phyloP scores from a whole-genome alignment of 2,329 filamentous ascomycete genomes.

The Colletotrichum cordylinicola region DNA sequence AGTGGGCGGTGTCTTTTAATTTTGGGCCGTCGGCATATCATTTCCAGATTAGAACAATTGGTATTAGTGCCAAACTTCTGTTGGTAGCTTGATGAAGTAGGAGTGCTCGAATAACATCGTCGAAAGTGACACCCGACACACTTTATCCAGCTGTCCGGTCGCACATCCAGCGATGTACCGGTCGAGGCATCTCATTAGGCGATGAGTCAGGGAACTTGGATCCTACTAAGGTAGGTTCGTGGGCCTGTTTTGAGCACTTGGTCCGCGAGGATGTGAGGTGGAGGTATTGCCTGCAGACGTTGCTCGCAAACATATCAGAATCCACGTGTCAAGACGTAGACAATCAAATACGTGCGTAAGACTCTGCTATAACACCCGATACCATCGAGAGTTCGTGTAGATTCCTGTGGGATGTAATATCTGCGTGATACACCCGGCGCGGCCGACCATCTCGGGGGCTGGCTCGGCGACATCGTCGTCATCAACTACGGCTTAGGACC shows the following conservation, averaged over 20 bases:
- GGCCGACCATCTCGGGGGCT: neutral
- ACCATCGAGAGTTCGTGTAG: neutral
- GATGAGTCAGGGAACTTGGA: neutral
- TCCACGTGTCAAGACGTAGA: neutral
- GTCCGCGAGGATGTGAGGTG: neutral
- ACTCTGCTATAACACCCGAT: rapidly evolving
- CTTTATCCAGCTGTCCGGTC: neutral
- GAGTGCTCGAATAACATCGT: neutral
- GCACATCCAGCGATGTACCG: neutral
- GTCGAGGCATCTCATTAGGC: neutral
- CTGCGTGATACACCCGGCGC: neutral
- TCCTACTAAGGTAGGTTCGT: neutral
- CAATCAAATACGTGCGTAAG: neutral
- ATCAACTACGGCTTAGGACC: neutral
- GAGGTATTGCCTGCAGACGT: neutral
- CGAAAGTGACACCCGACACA: neutral
- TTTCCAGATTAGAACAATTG: too few relatives aligned
- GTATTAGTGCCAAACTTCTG: neutral
- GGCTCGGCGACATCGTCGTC: neutral
- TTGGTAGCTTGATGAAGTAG: neutral
- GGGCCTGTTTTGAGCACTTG: neutral
- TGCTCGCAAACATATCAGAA: neutral
- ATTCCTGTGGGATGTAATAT: neutral
- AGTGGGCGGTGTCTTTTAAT: neutral
- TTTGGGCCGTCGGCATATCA: neutral